Conservation (phyloP, 1,284 basidiomycete genomes). For the Ustilago lituana region DNA sequence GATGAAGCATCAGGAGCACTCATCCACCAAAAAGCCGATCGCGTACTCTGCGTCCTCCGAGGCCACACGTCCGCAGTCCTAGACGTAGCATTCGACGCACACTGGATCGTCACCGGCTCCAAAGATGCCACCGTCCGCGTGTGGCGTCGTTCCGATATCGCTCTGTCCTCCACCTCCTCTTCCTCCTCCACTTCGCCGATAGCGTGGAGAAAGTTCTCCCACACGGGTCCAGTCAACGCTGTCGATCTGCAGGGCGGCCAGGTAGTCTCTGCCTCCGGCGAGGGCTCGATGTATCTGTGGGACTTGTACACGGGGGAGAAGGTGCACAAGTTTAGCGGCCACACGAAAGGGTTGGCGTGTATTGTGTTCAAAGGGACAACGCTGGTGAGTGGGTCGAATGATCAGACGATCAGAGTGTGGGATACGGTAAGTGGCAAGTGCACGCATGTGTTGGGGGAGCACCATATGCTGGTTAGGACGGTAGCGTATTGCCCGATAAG, state of each 20-base stretch:
- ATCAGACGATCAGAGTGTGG: conserved; percentile 58
- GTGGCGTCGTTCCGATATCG: conserved; percentile 38
- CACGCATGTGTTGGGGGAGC: conserved; percentile 33
- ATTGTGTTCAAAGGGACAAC: conserved; percentile 35
- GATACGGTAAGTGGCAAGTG: conserved; percentile 43
- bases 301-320: conserved; percentile 35
- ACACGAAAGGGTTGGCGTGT: conserved; percentile 55
- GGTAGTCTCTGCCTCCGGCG: conserved; percentile 53
- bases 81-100: conserved; percentile 45
- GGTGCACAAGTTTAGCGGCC: conserved; percentile 39
- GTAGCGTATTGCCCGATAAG: conserved; percentile 34
- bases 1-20: conserved; percentile 16
- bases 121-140: conserved; percentile 57
- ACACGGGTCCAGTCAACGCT: conserved; percentile 48
- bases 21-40: conserved; percentile 16
- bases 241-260: conserved; percentile 32
- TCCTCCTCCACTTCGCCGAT: background rate
- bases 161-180: background rate
- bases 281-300: conserved; percentile 55
- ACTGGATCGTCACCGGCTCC: conserved; percentile 52
- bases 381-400: conserved; percentile 54
- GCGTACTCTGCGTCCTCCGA: conserved; percentile 27
- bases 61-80: conserved; percentile 47
- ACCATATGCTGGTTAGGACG: conserved; percentile 49
- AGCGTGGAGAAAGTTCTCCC: conserved; percentile 25